Conservation (phyloP, 164 flowering plant species). For the Dillenia suffruticosa region DNA sequence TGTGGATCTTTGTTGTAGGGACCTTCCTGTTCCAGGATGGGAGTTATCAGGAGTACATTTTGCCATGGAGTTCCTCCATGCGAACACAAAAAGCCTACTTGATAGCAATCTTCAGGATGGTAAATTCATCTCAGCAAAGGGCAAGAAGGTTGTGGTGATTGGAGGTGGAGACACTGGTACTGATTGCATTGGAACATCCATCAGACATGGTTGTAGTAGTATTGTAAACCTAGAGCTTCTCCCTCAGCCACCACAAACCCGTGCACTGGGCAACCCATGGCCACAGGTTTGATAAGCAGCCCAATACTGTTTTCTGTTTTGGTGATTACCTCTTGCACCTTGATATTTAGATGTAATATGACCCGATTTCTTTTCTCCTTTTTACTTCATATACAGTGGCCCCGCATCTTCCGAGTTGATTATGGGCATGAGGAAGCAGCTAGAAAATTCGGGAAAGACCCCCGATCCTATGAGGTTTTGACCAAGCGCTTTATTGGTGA, state of each 20-base stretch:
- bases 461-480: slow-evolving; percentile 86
- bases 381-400: slow-evolving; percentile 66
- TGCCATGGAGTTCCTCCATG: slow-evolving; percentile 98
- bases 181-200: slow-evolving; percentile 95
- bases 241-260: slow-evolving; percentile 72
- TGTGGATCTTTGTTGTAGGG: slow-evolving; percentile 42
- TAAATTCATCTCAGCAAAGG: slow-evolving; percentile 88
- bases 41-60: slow-evolving; percentile 83
- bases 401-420: slow-evolving; percentile 93
- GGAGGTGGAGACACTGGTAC: slow-evolving; percentile 99
- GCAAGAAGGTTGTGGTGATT: slow-evolving; percentile 93
- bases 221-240: slow-evolving; percentile 90
- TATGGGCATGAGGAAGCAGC: slow-evolving; percentile 98
- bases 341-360: background rate
- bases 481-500: slow-evolving; percentile 89
- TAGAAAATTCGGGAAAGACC: slow-evolving; percentile 92
- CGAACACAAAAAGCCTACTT: slow-evolving; percentile 95
- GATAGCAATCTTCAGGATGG: slow-evolving; percentile 90
- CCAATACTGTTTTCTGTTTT: background rate
- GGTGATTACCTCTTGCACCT: background rate
- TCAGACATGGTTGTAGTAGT: slow-evolving; percentile 83
- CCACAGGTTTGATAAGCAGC: slow-evolving; percentile 63
- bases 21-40: slow-evolving; percentile 93
- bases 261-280: slow-evolving; percentile 98
- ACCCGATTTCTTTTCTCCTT: background rate